phyloP scores from a whole-genome alignment of 2,329 filamentous ascomycete species.

The Cercospora sp. region DNA sequence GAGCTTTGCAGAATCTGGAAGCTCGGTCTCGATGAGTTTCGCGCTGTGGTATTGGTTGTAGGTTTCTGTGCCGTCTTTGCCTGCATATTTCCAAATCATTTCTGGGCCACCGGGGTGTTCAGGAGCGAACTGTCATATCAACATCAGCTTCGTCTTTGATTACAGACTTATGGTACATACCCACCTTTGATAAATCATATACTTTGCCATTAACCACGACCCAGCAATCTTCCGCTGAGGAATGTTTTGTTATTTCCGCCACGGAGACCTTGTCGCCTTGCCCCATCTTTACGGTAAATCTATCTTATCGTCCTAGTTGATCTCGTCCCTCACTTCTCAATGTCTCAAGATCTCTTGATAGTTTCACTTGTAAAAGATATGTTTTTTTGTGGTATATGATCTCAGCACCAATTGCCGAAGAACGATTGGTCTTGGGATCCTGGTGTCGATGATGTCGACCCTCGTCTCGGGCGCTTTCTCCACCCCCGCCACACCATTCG shows the following conservation, averaged over 20 bases:
- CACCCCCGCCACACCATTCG: conserved; percentile 1
- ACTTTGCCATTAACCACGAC: conserved; percentile 67
- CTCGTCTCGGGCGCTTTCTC: conserved; percentile 7
- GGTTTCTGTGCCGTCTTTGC: conserved; percentile 55
- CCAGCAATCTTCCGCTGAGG: conserved; percentile 53
- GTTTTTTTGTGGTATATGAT: background rate
- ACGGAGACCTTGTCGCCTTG: conserved; percentile 28
- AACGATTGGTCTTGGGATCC: conserved; percentile 10
- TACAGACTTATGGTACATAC: background rate
- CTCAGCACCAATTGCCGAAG: conserved; percentile 14
- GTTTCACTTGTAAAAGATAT: background rate
- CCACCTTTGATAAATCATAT: conserved; percentile 61
- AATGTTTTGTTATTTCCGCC: conserved; percentile 38
- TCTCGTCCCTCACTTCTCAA: background rate
- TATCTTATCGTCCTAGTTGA: background rate
- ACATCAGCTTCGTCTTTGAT: background rate
- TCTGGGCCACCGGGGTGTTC: conserved; percentile 62
- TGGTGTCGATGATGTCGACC: conserved; percentile 1
- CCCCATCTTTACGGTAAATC: background rate
- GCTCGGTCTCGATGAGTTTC: conserved; percentile 43
- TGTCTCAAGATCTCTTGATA: background rate
- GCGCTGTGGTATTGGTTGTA: conserved; percentile 56
- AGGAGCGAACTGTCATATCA: conserved; percentile 53
- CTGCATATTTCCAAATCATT: conserved; percentile 55
- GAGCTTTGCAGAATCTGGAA: conserved; percentile 47